These are phyloP conservation scores for Dovyalis caffra DNA, from an alignment of 345 rosid species.

Conservation along the genomic window DNA sequence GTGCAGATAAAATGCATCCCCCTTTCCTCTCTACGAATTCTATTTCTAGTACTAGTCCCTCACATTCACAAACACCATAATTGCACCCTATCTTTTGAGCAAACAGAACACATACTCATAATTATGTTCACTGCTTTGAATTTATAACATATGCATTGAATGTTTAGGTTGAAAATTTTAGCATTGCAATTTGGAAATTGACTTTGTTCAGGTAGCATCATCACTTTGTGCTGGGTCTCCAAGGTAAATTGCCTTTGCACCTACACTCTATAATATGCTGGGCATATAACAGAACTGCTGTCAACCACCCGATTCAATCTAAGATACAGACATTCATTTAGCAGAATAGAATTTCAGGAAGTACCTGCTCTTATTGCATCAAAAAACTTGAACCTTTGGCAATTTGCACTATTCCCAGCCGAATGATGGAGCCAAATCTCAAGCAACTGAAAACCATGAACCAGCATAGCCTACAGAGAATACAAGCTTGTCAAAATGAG, in stretches of 20 bases:
- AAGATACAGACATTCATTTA: background rate
- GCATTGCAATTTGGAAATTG: background rate
- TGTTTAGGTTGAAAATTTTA: background rate
- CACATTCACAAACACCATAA: background rate
- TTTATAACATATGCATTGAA: background rate
- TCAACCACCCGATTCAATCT: background rate
- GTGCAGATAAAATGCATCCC: background rate
- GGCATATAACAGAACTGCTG: background rate
- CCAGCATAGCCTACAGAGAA: constrained; percentile 68
- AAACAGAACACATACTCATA: background rate
- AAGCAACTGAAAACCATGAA: constrained; percentile 91
- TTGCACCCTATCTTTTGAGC: background rate
- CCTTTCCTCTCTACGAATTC: background rate
- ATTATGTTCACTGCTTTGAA: background rate
- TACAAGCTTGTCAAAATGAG: background rate
- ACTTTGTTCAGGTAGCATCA: background rate
- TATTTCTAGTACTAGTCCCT: background rate
- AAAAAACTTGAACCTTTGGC: constrained; percentile 60
- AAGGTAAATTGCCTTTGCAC: background rate
- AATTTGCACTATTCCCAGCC: constrained; percentile 51
- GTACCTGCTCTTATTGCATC: constrained; percentile 73
- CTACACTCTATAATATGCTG: background rate
- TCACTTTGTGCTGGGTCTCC: background rate
- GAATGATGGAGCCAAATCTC: constrained; percentile 85
- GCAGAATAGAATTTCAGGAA: constrained; percentile 3